Base-by-base conservation (phyloP, 441 rosid genomes). In the Codiaeum variegatum region DNA sequence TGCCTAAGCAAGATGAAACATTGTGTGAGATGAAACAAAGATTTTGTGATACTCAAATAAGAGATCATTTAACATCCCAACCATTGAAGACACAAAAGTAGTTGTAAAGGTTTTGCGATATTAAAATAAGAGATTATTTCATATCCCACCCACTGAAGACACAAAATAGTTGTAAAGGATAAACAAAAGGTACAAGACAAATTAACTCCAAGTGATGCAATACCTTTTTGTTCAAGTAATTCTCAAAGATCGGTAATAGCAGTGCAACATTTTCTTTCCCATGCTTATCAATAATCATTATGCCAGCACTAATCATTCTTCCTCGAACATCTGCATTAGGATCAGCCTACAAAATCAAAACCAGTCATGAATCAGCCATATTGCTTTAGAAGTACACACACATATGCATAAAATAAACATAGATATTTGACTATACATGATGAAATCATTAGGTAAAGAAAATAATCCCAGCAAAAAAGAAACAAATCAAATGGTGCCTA, bases 281-380 rank as follows among this genome's bases (percentile, higher is more conserved):
- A 75, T 92, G 98, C 87, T 84, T 92, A 81, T 96, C 98, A 73
- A 96, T 92, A 76, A 96, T 90, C 91, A 90, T 73, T 70, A 94
- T 87, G 70, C 98, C 98, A 79, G 97, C 98, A 90, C 92, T 88
- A 63, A 94, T 90, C 99, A 96, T 94, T 83, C 93, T 86, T 74
- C 98, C 99, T 71, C 98, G 93, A 85, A 96, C 98, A 91, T 96
- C 99, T 44, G 87, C 82, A 84, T 94, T 96, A 76, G 90, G 91
- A 77, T 96, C 99, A 76, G 97, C 99, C 99, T 94, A 89, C 79
- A 84, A 66, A 40, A 77, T 44, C 52, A 69, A 72, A 76, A 40
- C 28, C 58, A 64, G 49, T 44, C 40, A 16, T 4, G 32, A 18
- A 52, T 67, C 61, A 69, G 74, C 24, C 15, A 56, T 18, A 60